Evolutionary conservation across 208 protist species (phyloP).

Genomic region (Pavlovales sp.): DNA sequence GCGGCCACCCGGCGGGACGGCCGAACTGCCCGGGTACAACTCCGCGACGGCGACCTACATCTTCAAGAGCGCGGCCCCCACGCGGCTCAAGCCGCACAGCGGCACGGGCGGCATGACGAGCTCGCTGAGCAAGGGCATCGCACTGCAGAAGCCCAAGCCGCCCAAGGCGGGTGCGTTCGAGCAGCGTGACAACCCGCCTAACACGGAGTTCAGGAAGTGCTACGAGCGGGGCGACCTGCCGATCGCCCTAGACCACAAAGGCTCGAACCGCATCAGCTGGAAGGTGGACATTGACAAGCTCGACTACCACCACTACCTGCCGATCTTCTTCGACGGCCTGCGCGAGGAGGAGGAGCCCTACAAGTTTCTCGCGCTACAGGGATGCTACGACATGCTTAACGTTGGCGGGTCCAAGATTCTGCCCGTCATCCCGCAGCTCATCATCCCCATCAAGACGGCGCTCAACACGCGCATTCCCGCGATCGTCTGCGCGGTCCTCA

Average conservation of each 20-base stretch:
- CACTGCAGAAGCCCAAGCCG: not conserved
- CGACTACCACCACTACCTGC: slow-evolving; percentile 98
- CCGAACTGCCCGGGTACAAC: slow-evolving; percentile 28
- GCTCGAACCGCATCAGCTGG: slow-evolving; percentile 86
- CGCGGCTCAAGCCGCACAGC: not conserved
- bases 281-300: slow-evolving; percentile 91
- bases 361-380: slow-evolving; percentile 87
- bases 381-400: slow-evolving; percentile 81
- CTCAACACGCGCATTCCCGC: slow-evolving; percentile 92
- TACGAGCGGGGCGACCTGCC: slow-evolving; percentile 97
- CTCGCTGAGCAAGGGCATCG: not conserved
- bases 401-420: slow-evolving; percentile 85
- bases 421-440: slow-evolving; percentile 95
- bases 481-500: slow-evolving; percentile 86
- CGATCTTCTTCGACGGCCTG: slow-evolving; percentile 97
- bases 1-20: too few species aligned
- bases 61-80: not conserved
- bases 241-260: slow-evolving; percentile 85
- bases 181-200: slow-evolving; percentile 66
- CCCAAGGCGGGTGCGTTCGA: slow-evolving; percentile 48
- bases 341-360: slow-evolving; percentile 94
- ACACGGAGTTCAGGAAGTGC: slow-evolving; percentile 89
- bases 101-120: slow-evolving; percentile 28
- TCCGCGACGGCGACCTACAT: not conserved
- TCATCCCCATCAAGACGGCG: slow-evolving; percentile 95